Evolutionary conservation across 2,329 filamentous ascomycete species (phyloP).

Genomic region (Thielaviopsis populi): DNA sequence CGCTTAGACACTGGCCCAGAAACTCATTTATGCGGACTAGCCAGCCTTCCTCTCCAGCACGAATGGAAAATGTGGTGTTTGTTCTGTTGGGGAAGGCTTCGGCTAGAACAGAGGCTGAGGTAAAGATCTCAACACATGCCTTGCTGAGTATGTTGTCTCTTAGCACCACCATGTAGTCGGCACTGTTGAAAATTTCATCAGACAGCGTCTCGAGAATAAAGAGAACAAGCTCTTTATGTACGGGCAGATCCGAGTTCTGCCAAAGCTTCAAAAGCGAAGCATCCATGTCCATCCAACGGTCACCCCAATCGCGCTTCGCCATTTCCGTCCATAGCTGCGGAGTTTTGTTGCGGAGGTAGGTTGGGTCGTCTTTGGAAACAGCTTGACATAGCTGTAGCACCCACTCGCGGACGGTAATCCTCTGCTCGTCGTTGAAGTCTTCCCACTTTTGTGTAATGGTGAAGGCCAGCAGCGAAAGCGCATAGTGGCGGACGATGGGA

Average conservation of each 20-base stretch:
- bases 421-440: slow-evolving; percentile 54
- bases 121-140: slow-evolving; percentile 87
- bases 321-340: slow-evolving; percentile 90
- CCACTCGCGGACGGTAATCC: slow-evolving; percentile 54
- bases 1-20: slow-evolving; percentile 55
- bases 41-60: slow-evolving; percentile 77
- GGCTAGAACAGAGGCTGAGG: slow-evolving; percentile 56
- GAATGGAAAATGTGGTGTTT: slow-evolving; percentile 45
- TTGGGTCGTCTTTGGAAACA: slow-evolving; percentile 55
- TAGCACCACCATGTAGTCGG: slow-evolving; percentile 72
- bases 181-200: slow-evolving; percentile 83
- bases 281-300: slow-evolving; percentile 93
- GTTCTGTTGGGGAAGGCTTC: slow-evolving; percentile 65
- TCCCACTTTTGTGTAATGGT: slow-evolving; percentile 75
- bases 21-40: slow-evolving; percentile 60
- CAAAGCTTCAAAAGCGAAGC: slow-evolving; percentile 65
- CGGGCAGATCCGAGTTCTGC: slow-evolving; percentile 48
- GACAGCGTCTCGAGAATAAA: slow-evolving; percentile 81
- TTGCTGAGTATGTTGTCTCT: slow-evolving; percentile 74
- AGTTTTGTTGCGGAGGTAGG: slow-evolving; percentile 83
- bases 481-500: slow-evolving; percentile 80
- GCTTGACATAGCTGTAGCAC: slow-evolving; percentile 63
- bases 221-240: slow-evolving; percentile 72
- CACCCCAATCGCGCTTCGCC: slow-evolving; percentile 84
- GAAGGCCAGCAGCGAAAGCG: slow-evolving; percentile 79